Evolutionary conservation across 345 rosid genomes (phyloP), one percentile per base, ranked within the genome.

Genomic region (Camelina laxa): DNA sequence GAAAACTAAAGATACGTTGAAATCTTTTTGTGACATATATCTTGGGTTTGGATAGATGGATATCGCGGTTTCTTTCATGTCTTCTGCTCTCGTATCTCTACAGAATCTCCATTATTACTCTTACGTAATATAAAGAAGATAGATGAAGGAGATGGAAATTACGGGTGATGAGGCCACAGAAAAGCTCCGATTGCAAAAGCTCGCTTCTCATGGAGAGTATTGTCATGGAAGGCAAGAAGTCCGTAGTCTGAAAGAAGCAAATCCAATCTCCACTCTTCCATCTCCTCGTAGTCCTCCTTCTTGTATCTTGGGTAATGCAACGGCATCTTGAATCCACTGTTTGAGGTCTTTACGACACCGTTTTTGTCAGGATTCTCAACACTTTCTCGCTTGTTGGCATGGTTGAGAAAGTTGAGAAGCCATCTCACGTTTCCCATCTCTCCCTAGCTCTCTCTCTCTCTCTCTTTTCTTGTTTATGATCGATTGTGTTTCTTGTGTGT

Each of bases 241-340:
- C 97, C 92, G 7, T 91, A 91, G 31, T 91, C 80, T 8, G 44
- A 9, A 16, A 89, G 86, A 60, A 89, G 86, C 82, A 80, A 6
- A 75, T 91, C 87, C 16, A 88, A 12, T 57, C 51, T 88, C 94
- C 91, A 89, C 61, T 85, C 91, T 73, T 88, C 94, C 94, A 91
- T 91, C 75, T 75, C 77, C 88, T 85, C 85, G 15, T 87, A 91
- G 39, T 88, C 89, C 0, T 50, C 75, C 72, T 85, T 88, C 13
- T 65, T 76, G 84, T 84, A 87, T 20, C 83, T 76, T 60, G 97
- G 97, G 75, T 86, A 91, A 64, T 89, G 94, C 33, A 91, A 75
- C 6, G 94, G 91, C 88, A 91, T 84, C 67, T 78, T 84, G 50
- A 91, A 87, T 38, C 82, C 86, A 38, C 10, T 48, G 30, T 30